These are phyloP conservation scores for Hypoxylon sp. DNA, from an alignment of 2,329 filamentous ascomycete species.

Conservation along the genomic window DNA sequence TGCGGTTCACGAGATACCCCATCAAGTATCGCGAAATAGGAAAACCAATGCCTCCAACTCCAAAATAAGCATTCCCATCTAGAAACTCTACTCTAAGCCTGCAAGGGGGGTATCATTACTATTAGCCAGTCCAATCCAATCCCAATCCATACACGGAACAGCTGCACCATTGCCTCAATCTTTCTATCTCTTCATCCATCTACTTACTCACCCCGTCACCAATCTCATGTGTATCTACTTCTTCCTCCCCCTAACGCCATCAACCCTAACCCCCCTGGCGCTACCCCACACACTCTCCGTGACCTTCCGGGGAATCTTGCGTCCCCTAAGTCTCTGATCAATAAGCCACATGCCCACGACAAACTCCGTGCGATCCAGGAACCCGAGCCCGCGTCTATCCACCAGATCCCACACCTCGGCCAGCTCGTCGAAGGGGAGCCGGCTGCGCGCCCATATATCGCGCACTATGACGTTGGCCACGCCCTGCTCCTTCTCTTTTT, in stretches of 20 bases:
- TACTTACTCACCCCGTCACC: background rate
- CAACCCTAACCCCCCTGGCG: slow-evolving; percentile 64
- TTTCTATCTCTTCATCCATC: background rate
- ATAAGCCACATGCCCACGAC: slow-evolving; percentile 88
- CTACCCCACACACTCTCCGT: slow-evolving; percentile 83
- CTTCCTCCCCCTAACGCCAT: slow-evolving; percentile 13
- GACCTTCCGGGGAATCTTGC: slow-evolving; percentile 81
- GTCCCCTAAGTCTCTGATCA: slow-evolving; percentile 82
- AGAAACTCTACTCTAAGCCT: slow-evolving; percentile 27
- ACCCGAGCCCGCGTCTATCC: slow-evolving; percentile 68
- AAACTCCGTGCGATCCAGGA: slow-evolving; percentile 78
- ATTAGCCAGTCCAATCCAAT: slow-evolving; percentile 2
- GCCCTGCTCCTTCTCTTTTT: slow-evolving; percentile 59
- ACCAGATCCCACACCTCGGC: slow-evolving; percentile 85
- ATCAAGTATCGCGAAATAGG: background rate
- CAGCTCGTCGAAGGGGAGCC: slow-evolving; percentile 77
- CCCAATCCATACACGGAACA: background rate
- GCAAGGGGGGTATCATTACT: slow-evolving; percentile 37
- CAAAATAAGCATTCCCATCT: slow-evolving; percentile 9
- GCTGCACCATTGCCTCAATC: background rate
- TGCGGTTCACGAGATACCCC: background rate
- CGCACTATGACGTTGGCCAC: slow-evolving; percentile 78
- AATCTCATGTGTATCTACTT: background rate
- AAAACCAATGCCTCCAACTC: background rate
- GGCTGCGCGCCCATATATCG: slow-evolving; percentile 81